phyloP scores from a whole-genome alignment of 441 rosid species.

The Adansonia grandidieri region DNA sequence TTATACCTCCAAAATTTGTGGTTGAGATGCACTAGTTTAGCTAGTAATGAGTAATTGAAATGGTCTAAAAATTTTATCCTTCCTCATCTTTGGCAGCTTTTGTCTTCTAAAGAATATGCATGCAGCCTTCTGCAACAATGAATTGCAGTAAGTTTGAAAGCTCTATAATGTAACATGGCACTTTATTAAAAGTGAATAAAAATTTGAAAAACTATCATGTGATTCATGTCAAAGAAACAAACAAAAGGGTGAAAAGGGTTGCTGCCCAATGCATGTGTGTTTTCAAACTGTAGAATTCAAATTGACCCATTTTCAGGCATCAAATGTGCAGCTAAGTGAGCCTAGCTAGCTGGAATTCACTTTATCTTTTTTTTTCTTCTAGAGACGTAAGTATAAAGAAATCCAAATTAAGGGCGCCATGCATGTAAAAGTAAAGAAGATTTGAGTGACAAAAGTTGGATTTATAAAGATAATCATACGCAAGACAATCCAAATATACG shows the following conservation, averaged over 20 bases:
- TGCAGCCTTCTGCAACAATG: constrained; percentile 13
- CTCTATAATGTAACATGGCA: background rate
- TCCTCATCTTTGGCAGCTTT: constrained; percentile 13
- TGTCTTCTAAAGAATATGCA: background rate
- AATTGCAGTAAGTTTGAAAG: constrained; percentile 13
- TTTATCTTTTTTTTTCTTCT: background rate
- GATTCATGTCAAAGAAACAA: constrained; percentile 12
- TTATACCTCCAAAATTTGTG: background rate
- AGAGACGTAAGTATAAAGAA: constrained; percentile 7
- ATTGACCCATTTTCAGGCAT: background rate
- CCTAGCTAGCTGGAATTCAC: background rate
- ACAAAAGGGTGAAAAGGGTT: background rate
- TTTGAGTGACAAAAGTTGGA: background rate
- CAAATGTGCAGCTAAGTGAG: background rate
- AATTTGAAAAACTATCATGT: constrained; percentile 3
- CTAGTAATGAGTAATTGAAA: background rate
- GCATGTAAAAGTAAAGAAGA: constrained; percentile 1
- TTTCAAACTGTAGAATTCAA: background rate
- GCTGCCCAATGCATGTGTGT: background rate
- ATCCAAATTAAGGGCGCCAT: background rate
- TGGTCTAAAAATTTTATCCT: background rate
- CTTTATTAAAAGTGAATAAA: background rate
- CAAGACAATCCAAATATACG: background rate
- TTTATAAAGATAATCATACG: background rate
- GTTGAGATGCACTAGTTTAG: background rate